Base-by-base conservation (phyloP, 1,284 basidiomycete genomes). In the Agroathelia rolfsii region DNA sequence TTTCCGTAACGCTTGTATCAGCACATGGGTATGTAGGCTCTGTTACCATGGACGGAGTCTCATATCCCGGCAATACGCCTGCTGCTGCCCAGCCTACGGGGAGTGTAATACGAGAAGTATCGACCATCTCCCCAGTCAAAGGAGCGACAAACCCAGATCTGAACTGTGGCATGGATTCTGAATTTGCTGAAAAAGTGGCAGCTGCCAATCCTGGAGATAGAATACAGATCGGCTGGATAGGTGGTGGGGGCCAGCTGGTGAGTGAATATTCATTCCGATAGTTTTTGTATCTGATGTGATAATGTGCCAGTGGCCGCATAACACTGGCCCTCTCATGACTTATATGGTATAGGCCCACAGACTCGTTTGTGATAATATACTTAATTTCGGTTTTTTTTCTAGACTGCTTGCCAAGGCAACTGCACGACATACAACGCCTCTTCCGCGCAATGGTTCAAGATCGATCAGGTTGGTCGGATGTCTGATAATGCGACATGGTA, bases 381-480 rank as follows among this genome's bases (percentile, higher is more conserved):
- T n/a, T n/a, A n/a, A n/a, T n/a, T n/a, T n/a, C n/a, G n/a, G n/a
- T n/a, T n/a, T n/a, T n/a, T n/a, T n/a, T n/a, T n/a, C n/a, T n/a
- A n/a, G n/a, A n/a, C n/a, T n/a, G n/a, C n/a, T n/a, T n/a, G n/a
- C n/a, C n/a, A n/a, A n/a, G n/a, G n/a, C n/a, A 56, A 69, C 2
- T 82, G 80, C 53, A 63, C 69, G 47, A 53, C 74, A 40, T 81
- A 74, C 51, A 60, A 82, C 44, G 46, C 67, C 2, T 56, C 62
- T 4, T 49, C 61, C 7, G 76, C 76, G 3, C 56, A 73, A 45
- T 84, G 75, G 75, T 83, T 84, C 66, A 84, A 85, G 58, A 64
- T 73, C 36, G 60, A 60, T 32, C 50, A 72, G 45, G 51, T 56
- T 1, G 69, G 69, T 4, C 48, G n/a, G n/a, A n/a, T n/a, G n/a